phyloP scores from a whole-genome alignment of 257 asterid genomes.

The Datura wrightii region DNA sequence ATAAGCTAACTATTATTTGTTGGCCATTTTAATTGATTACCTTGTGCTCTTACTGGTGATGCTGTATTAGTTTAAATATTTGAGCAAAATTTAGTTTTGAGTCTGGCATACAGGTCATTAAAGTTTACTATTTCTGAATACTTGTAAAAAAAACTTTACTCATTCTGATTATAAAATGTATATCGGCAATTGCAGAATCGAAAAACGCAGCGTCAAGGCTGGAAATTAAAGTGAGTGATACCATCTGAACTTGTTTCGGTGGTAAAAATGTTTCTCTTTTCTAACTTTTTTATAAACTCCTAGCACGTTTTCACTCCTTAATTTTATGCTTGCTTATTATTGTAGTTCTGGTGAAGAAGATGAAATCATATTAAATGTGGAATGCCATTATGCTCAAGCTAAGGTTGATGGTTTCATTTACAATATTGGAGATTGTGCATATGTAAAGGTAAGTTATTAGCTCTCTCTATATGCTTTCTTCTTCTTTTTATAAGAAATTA shows the following conservation, averaged over 20 bases:
- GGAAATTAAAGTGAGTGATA: conserved; percentile 83
- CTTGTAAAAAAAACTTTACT: neutral
- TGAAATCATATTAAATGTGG: conserved; percentile 75
- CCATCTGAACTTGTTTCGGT: conserved; percentile 46
- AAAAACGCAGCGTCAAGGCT: conserved; percentile 50
- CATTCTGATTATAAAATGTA: neutral
- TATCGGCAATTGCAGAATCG: conserved; percentile 57
- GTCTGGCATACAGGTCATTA: neutral
- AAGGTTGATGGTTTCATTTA: conserved; percentile 53
- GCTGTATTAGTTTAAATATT: neutral
- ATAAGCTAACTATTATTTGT: neutral
- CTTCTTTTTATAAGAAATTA: conserved; percentile 9
- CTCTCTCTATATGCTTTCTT: neutral
- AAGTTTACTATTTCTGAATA: neutral
- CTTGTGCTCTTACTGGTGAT: neutral
- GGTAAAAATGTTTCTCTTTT: conserved; percentile 44
- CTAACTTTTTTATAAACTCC: conserved; percentile 35
- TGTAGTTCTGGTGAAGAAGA: conserved; percentile 81
- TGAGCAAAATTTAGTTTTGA: neutral
- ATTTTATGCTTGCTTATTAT: conserved; percentile 35
- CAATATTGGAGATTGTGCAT: conserved; percentile 76
- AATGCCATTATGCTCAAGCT: conserved; percentile 87
- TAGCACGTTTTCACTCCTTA: conserved; percentile 31
- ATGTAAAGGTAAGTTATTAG: conserved; percentile 61
- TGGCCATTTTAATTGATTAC: neutral